Base-by-base conservation (phyloP, 2,329 filamentous ascomycete genomes). In the Penicillium glabrum region DNA sequence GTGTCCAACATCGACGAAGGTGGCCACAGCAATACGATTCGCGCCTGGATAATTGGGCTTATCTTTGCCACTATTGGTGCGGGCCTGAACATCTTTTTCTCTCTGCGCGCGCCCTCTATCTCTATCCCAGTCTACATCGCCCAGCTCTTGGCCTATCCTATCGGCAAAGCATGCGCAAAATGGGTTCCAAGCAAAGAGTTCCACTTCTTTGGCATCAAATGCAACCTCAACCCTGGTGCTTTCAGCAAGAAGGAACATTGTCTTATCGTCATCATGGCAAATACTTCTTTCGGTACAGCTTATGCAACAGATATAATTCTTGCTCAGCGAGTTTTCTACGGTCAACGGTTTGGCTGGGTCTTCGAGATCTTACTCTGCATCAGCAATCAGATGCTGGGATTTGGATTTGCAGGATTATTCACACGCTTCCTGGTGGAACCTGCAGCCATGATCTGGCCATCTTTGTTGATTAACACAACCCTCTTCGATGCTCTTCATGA, bases 401-500 rank as follows among this genome's bases (percentile, higher is more conserved):
- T 89, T 64, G 86, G 87, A 1, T 83, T 89, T 59, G 87, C 87
- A 0, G 87, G 87, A 2, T 83, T 89, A 67, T 83, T 89, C 77
- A 80, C 85, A 54, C 83, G 82, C 60, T 88, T 87, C 65, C 71
- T 89, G 16, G 76, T 78, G 24, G 64, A 67, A 21, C 75, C 76
- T 5, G 86, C 87, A 0, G 84, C 88, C 11, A 89, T 91, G 86
- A 89, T 91, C 56, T 91, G 88, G 88, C 89, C 89, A 0, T 80
- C 79, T 2, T 88, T 85, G 49, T 77, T 91, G 24, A 87, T 88
- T 51, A 83, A 83, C 5, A 83, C 88, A 7, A 83, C 87, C 0
- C 74, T 91, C 35, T 87, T 91, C 77, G 86, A 87, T 63, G 86
- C 88, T 59, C 86, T 92, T 78, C 89, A 92, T 67, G 88, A 91